phyloP scores from a whole-genome alignment of 352 stramenopile genomes.

The Thalassiosira hispida region DNA sequence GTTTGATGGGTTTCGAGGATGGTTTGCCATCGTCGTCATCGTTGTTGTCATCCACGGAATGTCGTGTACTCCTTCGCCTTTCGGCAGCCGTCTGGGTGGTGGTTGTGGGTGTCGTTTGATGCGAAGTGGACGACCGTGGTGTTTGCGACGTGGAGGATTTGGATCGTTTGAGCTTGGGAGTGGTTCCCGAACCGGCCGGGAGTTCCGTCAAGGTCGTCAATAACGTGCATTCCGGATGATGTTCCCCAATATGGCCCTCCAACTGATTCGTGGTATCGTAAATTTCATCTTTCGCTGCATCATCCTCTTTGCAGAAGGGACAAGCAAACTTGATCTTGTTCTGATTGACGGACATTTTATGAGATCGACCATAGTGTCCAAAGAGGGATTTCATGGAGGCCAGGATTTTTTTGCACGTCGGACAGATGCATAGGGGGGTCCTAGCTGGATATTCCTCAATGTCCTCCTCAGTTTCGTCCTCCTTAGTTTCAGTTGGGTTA shows the following conservation, averaged over 20 bases:
- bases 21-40: background rate
- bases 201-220: background rate
- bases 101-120: background rate
- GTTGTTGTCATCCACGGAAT: background rate
- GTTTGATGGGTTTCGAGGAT: constrained; percentile 4
- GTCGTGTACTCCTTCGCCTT: background rate
- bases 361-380: constrained; percentile 28
- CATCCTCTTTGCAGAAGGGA: constrained; percentile 24
- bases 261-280: constrained; percentile 9
- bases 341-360: constrained; percentile 19
- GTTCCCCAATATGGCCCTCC: constrained; percentile 22
- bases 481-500: no score
- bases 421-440: constrained; percentile 31
- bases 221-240: constrained; percentile 18
- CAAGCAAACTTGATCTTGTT: constrained; percentile 28
- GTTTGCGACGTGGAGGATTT: no score
- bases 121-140: no score
- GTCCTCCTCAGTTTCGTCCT: no score
- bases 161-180: constrained; percentile 1
- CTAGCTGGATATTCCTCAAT: background rate
- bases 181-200: background rate
- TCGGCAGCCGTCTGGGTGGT: background rate
- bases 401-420: constrained; percentile 28
- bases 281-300: background rate
- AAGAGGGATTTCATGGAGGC: constrained; percentile 30